These are phyloP conservation scores for Mortierella sp. DNA, from an alignment of 371 early-diverging fungal species.

Conservation along the genomic window DNA sequence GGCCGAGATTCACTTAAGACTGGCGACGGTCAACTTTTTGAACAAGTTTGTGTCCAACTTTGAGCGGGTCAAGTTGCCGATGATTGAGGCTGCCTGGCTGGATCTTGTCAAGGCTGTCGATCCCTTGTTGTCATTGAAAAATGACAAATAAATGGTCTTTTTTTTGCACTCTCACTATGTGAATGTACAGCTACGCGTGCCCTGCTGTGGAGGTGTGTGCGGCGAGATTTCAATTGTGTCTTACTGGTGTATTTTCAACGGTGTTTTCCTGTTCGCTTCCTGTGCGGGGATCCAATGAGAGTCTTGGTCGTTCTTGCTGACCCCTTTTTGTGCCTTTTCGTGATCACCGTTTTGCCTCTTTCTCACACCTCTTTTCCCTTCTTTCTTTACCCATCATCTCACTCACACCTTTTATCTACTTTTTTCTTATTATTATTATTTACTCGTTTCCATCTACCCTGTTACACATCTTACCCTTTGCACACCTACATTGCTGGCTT, in stretches of 20 bases:
- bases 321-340: not conserved
- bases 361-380: not conserved
- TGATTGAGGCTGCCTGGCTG: conserved; percentile 40
- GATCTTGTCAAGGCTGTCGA: conserved; percentile 19
- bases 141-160: no score
- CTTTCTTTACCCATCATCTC: not conserved
- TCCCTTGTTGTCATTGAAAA: not conserved
- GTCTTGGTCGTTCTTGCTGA: not conserved
- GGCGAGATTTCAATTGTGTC: no score
- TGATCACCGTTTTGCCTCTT: not conserved
- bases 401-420: not conserved
- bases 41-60: conserved; percentile 51
- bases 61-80: conserved; percentile 35
- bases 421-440: not conserved
- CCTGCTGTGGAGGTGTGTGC: no score
- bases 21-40: conserved; percentile 37
- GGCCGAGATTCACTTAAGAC: conserved; percentile 25
- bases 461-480: not conserved
- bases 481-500: not conserved
- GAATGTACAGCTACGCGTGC: no score
- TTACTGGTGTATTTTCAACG: not conserved
- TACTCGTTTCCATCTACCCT: not conserved
- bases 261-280: not conserved
- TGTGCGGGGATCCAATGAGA: not conserved
- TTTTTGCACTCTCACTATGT: no score